Evolutionary conservation across 2,329 filamentous ascomycete species (phyloP), one percentile per base, ranked within the genome.

Genomic region (Aspergillus ustus): DNA sequence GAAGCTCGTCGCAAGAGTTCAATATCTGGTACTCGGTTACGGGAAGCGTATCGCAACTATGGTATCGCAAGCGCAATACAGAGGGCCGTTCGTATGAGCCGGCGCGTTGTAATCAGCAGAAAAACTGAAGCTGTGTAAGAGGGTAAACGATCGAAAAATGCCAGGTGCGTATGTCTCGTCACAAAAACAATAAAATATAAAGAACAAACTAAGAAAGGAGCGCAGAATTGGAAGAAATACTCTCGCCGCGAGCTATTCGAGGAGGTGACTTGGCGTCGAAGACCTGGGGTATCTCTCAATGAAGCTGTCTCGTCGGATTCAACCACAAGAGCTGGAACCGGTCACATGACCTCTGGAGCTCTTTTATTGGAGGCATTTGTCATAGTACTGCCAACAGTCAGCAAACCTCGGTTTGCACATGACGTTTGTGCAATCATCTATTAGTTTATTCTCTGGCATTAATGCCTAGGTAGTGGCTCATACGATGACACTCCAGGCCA

Each of bases 281-380:
- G 44, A 54, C 48, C 50, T 52, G 55, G 52, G 51, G 44, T 57
- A 58, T 50, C 56, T 34, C 37, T 25, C 60, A 37, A 48, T 56
- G 50, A 61, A 57, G 48, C 54, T 58, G 52, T 57, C 52, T 54
- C 22, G 40, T 25, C 40, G 37, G 52, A 52, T 59, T 55, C 57
- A 49, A 50, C 57, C 44, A 28, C 31, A n/a, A 37, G 40, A 63
- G 60, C 57, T 61, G 54, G 49, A 55, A 28, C 6, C 1, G 43
- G 61, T 63, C 66, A 68, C 61, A 28, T 68, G 66, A 67, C 50
- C 29, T 57, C 20, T 60, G 56, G 46, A 17, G 3, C 20, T 13
- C 1, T 37, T 25, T 25, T 4, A 25, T 25, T 25, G 25, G 25
- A 4, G 25, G 4, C 25, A 25, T 25, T 25, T 25, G 25, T 25